Base-by-base conservation (phyloP, 2,329 filamentous ascomycete genomes). In the Ophiostoma perfectum region DNA sequence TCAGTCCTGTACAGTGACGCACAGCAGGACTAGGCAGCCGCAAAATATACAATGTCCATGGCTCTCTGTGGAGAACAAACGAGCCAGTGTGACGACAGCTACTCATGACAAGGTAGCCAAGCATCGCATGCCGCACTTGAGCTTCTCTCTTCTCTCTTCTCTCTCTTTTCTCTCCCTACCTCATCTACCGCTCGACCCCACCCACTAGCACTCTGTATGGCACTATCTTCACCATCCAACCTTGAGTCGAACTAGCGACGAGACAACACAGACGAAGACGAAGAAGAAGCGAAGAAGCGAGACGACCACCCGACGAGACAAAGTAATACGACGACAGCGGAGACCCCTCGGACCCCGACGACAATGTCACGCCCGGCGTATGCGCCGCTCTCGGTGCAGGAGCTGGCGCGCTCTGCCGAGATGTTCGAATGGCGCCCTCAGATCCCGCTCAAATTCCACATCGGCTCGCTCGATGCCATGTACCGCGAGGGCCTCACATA, bases 401-500 rank as follows among this genome's bases (percentile, higher is more conserved):
- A 96, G 75, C 90, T 98, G 70, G 86, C 89, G 11, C 82, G 85
- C 42, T 87, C 89, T 73, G 95, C 94, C 2, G 83, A 88, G 71
- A 86, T 90, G 72, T 97, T 95, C 76, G 87, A 90, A 69, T 98
- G 93, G 80, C 91, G 93, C 76, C 83, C 84, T 1, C 83, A 85
- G 44, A 90, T 97, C 66, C 86, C 90, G 2, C 83, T 98, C 68
- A 90, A 89, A 72, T 88, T 90, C 77, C 97, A 93, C 91, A 81
- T 93, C 41, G 86, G 92, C 47, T 91, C 93, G 2, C 91, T 92
- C 5, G 88, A 90, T 70, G 91, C 89, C 5, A 81, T 97, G 66
- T 83, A 90, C 70, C 90, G 92, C 78, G 91, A 97, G 91, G 93
- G 92, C 27, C 84, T 87, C 66, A 92, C 94, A 73, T 97, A 97